phyloP scores from a whole-genome alignment of 1,284 basidiomycete species.

The Tetrapyrgos nigripes region DNA sequence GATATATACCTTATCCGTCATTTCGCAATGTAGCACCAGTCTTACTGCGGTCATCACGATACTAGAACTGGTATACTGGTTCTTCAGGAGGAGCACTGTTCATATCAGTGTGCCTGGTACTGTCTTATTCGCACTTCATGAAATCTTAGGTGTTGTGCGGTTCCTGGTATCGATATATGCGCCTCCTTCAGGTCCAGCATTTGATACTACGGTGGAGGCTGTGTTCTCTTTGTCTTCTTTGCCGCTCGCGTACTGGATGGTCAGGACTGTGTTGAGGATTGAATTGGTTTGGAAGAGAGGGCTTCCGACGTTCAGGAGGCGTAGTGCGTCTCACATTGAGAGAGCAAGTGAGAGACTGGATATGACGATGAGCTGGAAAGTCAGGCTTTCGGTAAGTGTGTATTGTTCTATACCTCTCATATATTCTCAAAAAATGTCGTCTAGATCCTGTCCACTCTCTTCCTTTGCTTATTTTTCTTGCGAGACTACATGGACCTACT shows the following conservation, averaged over 20 bases:
- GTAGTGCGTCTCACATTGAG: slow-evolving; percentile 1
- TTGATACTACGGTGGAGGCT: too few relatives aligned
- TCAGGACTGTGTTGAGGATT: slow-evolving; percentile 3
- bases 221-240: neutral
- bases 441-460: neutral
- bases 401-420: neutral
- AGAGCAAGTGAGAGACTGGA: slow-evolving; percentile 4
- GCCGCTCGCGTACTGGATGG: neutral
- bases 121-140: too few relatives aligned
- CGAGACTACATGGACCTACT: too few relatives aligned
- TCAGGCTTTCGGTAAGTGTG: neutral
- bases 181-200: neutral
- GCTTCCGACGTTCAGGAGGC: neutral
- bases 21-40: too few relatives aligned
- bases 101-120: slow-evolving; percentile 33
- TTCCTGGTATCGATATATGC: slow-evolving; percentile 19
- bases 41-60: neutral
- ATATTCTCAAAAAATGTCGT: neutral
- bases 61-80: slow-evolving; percentile 36
- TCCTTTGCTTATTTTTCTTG: too few relatives aligned
- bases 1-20: neutral
- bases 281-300: slow-evolving; percentile 4
- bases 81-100: slow-evolving; percentile 31
- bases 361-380: neutral
- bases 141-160: too few relatives aligned